Evolutionary conservation across 192 early-diverging fungal genomes (phyloP).

Genomic region (Podochytrium sp.): DNA sequence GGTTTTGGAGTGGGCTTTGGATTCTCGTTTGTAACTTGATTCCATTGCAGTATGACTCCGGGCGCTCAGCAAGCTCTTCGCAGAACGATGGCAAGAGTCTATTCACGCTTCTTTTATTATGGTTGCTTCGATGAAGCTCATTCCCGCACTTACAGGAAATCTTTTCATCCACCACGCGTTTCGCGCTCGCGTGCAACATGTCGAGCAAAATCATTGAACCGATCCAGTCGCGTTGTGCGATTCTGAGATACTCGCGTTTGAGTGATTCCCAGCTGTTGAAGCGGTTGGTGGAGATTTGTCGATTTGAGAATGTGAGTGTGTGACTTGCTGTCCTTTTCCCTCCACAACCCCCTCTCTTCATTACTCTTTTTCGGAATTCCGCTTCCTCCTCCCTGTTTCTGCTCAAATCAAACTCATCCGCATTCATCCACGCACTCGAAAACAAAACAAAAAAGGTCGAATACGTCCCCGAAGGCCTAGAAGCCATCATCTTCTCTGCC

Average conservation of each 20-base stretch:
- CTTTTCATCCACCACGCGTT: slow-evolving; percentile 92
- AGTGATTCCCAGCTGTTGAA: slow-evolving; percentile 78
- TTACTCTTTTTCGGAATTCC: too few relatives aligned
- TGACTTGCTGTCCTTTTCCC: not conserved
- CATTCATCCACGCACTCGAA: not conserved
- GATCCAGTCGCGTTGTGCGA: slow-evolving; percentile 94
- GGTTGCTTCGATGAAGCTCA: not conserved
- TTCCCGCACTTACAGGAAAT: slow-evolving; percentile 60
- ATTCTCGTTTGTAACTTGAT: too few relatives aligned
- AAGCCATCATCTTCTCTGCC: slow-evolving; percentile 92
- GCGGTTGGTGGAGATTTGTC: slow-evolving; percentile 83
- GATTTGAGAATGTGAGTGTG: slow-evolving; percentile 73
- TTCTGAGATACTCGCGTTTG: slow-evolving; percentile 83
- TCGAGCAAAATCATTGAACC: slow-evolving; percentile 98
- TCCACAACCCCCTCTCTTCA: too few relatives aligned
- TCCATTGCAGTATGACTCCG: slow-evolving; percentile 80
- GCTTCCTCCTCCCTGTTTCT: too few relatives aligned
- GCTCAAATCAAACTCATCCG: too few relatives aligned
- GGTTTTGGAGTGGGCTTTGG: too few relatives aligned
- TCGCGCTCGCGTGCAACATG: slow-evolving; percentile 95
- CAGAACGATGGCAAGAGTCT: slow-evolving; percentile 90
- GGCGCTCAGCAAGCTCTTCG: slow-evolving; percentile 97
- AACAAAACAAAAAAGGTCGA: slow-evolving; percentile 60
- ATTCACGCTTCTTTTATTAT: too few relatives aligned
- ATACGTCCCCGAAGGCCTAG: slow-evolving; percentile 84